These are phyloP conservation scores for Camelina neglecta DNA, from an alignment of 345 rosid species.

Conservation along the genomic window DNA sequence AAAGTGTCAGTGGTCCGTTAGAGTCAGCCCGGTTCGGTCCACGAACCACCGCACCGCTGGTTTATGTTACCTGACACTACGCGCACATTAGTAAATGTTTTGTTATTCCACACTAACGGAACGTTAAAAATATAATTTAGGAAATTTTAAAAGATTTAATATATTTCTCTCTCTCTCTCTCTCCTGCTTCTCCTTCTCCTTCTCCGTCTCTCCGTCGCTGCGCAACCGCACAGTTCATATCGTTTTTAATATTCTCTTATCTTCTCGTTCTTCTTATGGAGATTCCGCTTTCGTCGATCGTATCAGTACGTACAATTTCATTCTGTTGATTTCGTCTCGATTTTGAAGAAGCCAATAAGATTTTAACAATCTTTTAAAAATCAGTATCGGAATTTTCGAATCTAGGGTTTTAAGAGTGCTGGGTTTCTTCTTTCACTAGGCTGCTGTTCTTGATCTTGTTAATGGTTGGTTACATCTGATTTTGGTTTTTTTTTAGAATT, in stretches of 20 bases:
- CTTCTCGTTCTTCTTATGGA: neutral
- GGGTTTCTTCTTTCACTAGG: slow-evolving; percentile 6
- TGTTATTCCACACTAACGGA: neutral
- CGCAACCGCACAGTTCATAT: slow-evolving; percentile 54
- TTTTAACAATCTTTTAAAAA: neutral
- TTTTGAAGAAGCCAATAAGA: neutral
- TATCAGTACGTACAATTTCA: slow-evolving; percentile 5
- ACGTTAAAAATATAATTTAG: slow-evolving; percentile 31
- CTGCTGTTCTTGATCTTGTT: neutral
- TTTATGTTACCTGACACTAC: slow-evolving; percentile 1
- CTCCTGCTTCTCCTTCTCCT: slow-evolving; percentile 25
- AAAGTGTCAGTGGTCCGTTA: neutral
- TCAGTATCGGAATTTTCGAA: slow-evolving; percentile 33
- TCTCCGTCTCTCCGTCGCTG: slow-evolving; percentile 45
- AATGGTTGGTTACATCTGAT: slow-evolving; percentile 17
- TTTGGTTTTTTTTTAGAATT: slow-evolving; percentile 10
- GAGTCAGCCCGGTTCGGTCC: slow-evolving; percentile 18
- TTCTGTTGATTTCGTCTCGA: slow-evolving; percentile 31
- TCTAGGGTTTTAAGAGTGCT: slow-evolving; percentile 53
- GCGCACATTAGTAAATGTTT: slow-evolving; percentile 30
- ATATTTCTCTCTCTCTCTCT: slow-evolving; percentile 17
- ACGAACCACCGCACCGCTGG: slow-evolving; percentile 16
- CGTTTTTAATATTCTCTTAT: slow-evolving; percentile 5
- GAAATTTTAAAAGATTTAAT: slow-evolving; percentile 29
- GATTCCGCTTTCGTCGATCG: neutral